A percentile compares a stretch with the other conserved stretches of the same genome.
These are phyloP conservation scores for Jamesozyma piceae DNA, from an alignment of 805 yeast genomes.

Conservation along the genomic window DNA sequence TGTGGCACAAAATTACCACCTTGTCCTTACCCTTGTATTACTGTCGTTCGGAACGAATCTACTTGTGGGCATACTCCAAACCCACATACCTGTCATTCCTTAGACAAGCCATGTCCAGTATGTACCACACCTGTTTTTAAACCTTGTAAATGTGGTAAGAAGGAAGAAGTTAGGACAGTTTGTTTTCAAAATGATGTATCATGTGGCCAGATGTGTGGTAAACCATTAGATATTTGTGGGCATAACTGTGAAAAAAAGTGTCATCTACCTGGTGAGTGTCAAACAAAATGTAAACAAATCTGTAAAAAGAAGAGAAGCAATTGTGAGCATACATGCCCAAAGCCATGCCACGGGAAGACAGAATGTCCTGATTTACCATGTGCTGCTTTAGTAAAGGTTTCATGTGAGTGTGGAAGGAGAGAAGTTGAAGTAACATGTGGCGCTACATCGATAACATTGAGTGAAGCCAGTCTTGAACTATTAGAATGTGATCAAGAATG, in stretches of 20 bases:
- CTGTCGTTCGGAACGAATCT: slow-evolving; percentile 32
- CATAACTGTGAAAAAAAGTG: slow-evolving; percentile 48
- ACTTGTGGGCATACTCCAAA: slow-evolving; percentile 66
- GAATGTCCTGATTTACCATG: slow-evolving; percentile 51
- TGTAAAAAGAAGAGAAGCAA: slow-evolving; percentile 45
- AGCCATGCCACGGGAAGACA: slow-evolving; percentile 53
- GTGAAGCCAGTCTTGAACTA: neutral
- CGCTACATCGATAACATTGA: slow-evolving; percentile 29
- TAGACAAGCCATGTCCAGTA: slow-evolving; percentile 56
- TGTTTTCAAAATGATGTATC: slow-evolving; percentile 62
- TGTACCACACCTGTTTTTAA: slow-evolving; percentile 58
- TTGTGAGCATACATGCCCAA: slow-evolving; percentile 64
- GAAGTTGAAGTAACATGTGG: slow-evolving; percentile 46
- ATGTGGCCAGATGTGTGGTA: slow-evolving; percentile 59
- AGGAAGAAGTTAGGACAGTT: slow-evolving; percentile 43
- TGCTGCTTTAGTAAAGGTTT: slow-evolving; percentile 38
- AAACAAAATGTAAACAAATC: slow-evolving; percentile 43
- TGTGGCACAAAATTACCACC: slow-evolving; percentile 65
- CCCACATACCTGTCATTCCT: slow-evolving; percentile 69
- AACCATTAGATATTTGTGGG: slow-evolving; percentile 37
- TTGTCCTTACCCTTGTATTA: slow-evolving; percentile 57
- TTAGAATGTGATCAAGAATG: slow-evolving; percentile 68
- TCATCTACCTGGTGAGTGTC: slow-evolving; percentile 53
- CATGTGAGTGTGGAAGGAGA: slow-evolving; percentile 60
- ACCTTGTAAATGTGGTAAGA: slow-evolving; percentile 53